Conservation (phyloP, 768 basidiomycete species). For the Boletus bicolor region DNA sequence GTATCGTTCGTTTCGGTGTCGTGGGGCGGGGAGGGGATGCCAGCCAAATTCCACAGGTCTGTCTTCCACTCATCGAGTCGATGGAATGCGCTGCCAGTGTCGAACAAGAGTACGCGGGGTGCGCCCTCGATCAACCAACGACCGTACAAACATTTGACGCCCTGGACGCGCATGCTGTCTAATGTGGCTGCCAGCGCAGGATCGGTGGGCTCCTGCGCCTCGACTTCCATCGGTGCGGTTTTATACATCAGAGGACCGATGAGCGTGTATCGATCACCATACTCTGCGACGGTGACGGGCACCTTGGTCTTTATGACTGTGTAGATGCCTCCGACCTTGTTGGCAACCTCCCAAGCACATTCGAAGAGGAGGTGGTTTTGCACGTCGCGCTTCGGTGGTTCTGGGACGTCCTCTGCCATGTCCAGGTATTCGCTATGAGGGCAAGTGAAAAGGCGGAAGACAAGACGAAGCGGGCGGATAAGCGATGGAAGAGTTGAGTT, state of each 20-base stretch:
- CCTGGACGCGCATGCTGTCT: constrained; percentile 80
- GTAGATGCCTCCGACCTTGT: constrained; percentile 99
- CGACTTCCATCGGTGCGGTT: constrained; percentile 98
- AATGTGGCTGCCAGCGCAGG: constrained; percentile 73
- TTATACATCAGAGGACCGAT: constrained; percentile 99
- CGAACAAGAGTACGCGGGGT: constrained; percentile 92
- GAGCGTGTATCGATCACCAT: constrained; percentile 91
- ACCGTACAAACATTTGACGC: constrained; percentile 93
- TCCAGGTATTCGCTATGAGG: background rate
- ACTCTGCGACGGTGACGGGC: constrained; percentile 95
- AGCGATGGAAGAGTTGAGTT: background rate
- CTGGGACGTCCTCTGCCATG: constrained; percentile 22
- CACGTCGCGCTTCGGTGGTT: constrained; percentile 58
- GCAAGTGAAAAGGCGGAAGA: background rate
- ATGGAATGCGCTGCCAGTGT: constrained; percentile 84
- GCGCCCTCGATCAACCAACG: constrained; percentile 98
- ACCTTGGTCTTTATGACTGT: constrained; percentile 99
- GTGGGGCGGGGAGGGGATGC: constrained; percentile 94
- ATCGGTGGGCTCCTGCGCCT: constrained; percentile 85
- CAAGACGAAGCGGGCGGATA: background rate
- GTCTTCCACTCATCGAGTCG: constrained; percentile 98
- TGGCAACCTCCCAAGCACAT: constrained; percentile 97
- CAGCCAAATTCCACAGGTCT: constrained; percentile 97
- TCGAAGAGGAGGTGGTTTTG: constrained; percentile 85
- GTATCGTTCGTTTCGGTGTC: constrained; percentile 99